Base-by-base conservation (phyloP, 1,284 basidiomycete genomes). In the Taiwanofungus camphoratus region DNA sequence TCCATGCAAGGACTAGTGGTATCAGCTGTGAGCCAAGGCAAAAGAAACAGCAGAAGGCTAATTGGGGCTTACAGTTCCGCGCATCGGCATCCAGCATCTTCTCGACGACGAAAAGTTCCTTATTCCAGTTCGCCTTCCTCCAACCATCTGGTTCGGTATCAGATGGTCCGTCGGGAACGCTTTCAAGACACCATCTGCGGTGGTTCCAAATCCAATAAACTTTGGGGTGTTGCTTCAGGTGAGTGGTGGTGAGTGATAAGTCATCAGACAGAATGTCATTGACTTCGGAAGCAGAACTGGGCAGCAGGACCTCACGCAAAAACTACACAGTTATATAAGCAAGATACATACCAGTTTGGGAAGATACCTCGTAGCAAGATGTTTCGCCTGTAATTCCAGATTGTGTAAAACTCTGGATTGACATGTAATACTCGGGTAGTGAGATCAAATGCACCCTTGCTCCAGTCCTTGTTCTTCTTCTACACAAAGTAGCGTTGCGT, bases 171-270 rank as follows among this genome's bases (percentile, higher is more conserved):
- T 72, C 68, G 0, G 92, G 91, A 13, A 94, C 75, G 41, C 85
- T 78, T 60, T 87, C 83, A 3, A 97, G 76, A 56, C 92, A 92
- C 94, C 94, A 97, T 55, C 84, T 75, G 24, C 93, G 80, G 57
- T 97, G 92, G 58, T 92, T 95, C 94, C 93, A 97, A 51, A 96
- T 92, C 82, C 88, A 92, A 62, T 97, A 97, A 11, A 94, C 84
- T 60, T 97, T 97, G 6, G 93, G 93, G 58, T 93, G 82, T 8
- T 77, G 69, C 56, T 87, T 84, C 35, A 97, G 76, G 13, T 86
- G 82, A 6, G 72, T 65, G 57, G 84, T 87, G 0, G 92, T 96
- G 62, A 92, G 73, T 2, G 74, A 68, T n/a, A 97, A 66, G 46
- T 97, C 93, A 27, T 76, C 69, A 2, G 76, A 68, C 2, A 96